phyloP scores from a whole-genome alignment of 2,329 filamentous ascomycete genomes.

The Xylaria polymorpha region DNA sequence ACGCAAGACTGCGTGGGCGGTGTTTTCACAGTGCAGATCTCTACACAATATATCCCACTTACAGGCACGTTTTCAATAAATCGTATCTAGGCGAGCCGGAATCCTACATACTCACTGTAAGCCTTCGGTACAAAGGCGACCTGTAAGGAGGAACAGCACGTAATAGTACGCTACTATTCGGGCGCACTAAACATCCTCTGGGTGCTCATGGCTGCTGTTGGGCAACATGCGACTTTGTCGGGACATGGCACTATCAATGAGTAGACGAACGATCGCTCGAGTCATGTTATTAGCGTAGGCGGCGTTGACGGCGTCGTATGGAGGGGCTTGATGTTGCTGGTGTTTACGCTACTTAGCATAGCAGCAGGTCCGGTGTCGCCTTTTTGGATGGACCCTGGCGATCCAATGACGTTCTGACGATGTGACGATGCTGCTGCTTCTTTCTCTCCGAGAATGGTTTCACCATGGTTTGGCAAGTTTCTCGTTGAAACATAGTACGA shows the following conservation, averaged over 20 bases:
- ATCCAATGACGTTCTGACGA: constrained; percentile 21
- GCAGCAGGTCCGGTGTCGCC: not conserved
- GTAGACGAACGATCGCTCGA: constrained; percentile 10
- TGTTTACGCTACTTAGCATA: constrained; percentile 1
- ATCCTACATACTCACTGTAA: constrained; percentile 11
- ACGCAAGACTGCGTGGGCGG: constrained; percentile 6
- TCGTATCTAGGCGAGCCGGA: constrained; percentile 19
- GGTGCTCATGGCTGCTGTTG: not conserved
- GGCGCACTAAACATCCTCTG: not conserved
- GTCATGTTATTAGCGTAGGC: constrained; percentile 14
- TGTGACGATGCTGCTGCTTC: constrained; percentile 14
- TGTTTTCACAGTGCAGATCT: constrained; percentile 14
- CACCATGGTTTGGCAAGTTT: constrained; percentile 31
- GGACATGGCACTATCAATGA: not conserved
- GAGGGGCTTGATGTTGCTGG: constrained; percentile 3
- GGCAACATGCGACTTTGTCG: not conserved
- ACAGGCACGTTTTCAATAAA: constrained; percentile 14
- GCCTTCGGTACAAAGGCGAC: constrained; percentile 1
- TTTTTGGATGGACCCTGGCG: constrained; percentile 7
- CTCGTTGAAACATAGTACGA: constrained; percentile 23
- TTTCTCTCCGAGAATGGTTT: constrained; percentile 21
- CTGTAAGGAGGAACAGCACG: not conserved
- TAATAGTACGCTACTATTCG: not conserved
- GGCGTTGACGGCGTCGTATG: not conserved
- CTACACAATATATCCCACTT: constrained; percentile 11